These are phyloP conservation scores for Diaporthe ampelina DNA, from an alignment of 2,329 filamentous ascomycete genomes.

Conservation along the genomic window DNA sequence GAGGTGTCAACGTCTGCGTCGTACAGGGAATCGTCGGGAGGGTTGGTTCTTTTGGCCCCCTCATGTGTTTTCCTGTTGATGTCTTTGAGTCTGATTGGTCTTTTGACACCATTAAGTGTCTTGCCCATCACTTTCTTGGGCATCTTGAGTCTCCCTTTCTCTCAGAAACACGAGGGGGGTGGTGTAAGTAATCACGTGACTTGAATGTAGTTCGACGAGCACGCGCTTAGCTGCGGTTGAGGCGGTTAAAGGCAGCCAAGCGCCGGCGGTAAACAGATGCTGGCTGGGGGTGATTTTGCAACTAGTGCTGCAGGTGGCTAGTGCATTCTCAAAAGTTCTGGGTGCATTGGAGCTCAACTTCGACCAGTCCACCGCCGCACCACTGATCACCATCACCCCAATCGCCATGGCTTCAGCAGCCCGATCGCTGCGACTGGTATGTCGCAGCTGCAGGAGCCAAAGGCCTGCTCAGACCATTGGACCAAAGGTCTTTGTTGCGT, in stretches of 20 bases:
- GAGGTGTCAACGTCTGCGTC: neutral
- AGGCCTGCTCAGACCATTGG: constrained; percentile 43
- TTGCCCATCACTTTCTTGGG: constrained; percentile 3
- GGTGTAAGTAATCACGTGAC: neutral
- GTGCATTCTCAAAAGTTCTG: constrained; percentile 35
- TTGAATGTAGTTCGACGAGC: neutral
- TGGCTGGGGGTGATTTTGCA: neutral
- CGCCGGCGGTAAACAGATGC: neutral
- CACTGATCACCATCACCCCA: constrained; percentile 37
- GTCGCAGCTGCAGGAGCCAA: constrained; percentile 52
- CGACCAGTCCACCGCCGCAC: constrained; percentile 35
- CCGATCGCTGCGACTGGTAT: constrained; percentile 56
- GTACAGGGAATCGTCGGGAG: neutral
- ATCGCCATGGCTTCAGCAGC: constrained; percentile 57
- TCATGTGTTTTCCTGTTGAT: neutral
- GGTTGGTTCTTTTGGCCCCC: neutral
- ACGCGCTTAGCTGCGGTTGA: constrained; percentile 9
- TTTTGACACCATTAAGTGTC: neutral
- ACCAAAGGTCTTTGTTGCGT: constrained; percentile 44
- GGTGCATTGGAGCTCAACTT: constrained; percentile 22
- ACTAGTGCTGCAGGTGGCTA: constrained; percentile 22
- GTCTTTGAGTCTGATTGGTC: neutral
- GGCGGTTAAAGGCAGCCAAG: neutral
- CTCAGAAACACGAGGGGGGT: neutral
- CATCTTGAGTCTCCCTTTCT: constrained; percentile 19